Conservation (phyloP, 2,329 filamentous ascomycete genomes). For the Fusarium brevicatenulatum region DNA sequence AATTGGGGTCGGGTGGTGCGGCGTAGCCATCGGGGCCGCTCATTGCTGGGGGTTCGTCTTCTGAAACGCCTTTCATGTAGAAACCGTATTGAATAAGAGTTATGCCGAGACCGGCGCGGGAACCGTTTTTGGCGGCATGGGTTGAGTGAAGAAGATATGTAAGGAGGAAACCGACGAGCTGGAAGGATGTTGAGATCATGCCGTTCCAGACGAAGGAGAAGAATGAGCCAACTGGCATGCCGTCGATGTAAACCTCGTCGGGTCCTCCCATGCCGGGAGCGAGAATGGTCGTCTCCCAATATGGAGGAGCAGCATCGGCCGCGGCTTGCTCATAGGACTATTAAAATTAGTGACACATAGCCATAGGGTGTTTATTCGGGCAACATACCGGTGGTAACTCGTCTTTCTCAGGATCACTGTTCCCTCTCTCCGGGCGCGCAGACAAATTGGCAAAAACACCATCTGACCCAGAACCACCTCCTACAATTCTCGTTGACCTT, state of each 20-base stretch:
- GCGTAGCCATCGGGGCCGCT: constrained; percentile 68
- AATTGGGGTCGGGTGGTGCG: constrained; percentile 85
- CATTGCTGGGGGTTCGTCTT: constrained; percentile 56
- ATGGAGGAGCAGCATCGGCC: constrained; percentile 93
- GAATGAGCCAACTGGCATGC: constrained; percentile 88
- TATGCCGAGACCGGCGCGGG: constrained; percentile 91
- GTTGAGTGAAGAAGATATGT: constrained; percentile 98
- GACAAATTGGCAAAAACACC: constrained; percentile 96
- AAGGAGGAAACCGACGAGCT: constrained; percentile 95
- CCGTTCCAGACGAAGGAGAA: constrained; percentile 92
- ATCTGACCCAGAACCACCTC: constrained; percentile 83
- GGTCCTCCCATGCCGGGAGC: constrained; percentile 89
- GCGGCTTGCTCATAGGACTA: constrained; percentile 98
- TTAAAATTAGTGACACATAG: constrained; percentile 47
- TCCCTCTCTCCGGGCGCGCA: constrained; percentile 85
- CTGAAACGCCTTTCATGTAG: constrained; percentile 79
- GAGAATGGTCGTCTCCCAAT: constrained; percentile 99
- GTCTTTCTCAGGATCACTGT: constrained; percentile 81
- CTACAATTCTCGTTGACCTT: constrained; percentile 64
- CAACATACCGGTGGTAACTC: constrained; percentile 89
- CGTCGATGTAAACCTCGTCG: constrained; percentile 97
- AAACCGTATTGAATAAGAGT: constrained; percentile 97
- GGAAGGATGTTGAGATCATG: constrained; percentile 98
- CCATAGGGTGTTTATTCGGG: background rate
- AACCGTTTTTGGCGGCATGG: constrained; percentile 97